Percentiles rank a stretch among this genome's conserved stretches.
Evolutionary conservation across 106 monocot species (phyloP).

Genomic region (Amphibolis antarctica): DNA sequence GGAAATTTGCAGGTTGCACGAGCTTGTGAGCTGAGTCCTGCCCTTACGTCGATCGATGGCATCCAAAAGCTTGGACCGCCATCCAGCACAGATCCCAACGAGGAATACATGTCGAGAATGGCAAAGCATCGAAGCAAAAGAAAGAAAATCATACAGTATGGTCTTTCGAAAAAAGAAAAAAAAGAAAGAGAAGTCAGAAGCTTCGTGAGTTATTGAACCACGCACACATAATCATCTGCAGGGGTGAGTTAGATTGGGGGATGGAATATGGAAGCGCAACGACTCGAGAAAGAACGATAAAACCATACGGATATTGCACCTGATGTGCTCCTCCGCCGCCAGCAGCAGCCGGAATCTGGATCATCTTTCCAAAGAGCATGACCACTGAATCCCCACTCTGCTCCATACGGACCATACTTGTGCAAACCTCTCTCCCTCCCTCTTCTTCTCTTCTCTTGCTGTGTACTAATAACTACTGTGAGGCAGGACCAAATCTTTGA

Average conservation of each 20-base stretch:
- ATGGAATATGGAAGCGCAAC: background rate
- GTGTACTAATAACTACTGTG: background rate
- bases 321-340: background rate
- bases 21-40: no score
- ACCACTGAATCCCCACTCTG: background rate
- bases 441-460: background rate
- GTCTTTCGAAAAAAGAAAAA: no score
- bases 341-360: background rate
- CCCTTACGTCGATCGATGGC: no score
- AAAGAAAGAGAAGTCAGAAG: no score
- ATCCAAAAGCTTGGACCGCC: no score
- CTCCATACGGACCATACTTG: no score
- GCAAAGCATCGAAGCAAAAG: background rate
- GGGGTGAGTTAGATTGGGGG: background rate
- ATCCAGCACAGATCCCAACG: no score
- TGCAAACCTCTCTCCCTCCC: background rate
- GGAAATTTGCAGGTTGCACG: background rate
- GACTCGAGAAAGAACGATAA: background rate
- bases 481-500: background rate
- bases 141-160: no score
- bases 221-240: no score
- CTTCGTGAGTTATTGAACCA: no score
- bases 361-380: conserved; percentile 4
- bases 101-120: background rate
- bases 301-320: background rate